phyloP scores from a whole-genome alignment of 768 basidiomycete genomes.

The Boletus edulis region DNA sequence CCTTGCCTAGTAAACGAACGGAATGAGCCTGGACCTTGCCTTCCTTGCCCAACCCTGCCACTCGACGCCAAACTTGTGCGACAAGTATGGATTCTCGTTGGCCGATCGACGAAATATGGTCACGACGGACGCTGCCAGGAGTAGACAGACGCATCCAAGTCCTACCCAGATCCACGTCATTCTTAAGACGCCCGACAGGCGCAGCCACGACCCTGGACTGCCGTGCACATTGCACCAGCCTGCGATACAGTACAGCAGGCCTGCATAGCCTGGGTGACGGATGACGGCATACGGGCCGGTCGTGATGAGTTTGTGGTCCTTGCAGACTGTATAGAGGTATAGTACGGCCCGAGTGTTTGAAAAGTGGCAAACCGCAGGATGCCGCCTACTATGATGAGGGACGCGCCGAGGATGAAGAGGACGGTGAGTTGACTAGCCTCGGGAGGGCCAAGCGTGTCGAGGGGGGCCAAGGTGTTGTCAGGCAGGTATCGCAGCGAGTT shows the following conservation, averaged over 20 bases:
- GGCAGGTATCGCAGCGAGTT: neutral
- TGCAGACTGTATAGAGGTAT: slow-evolving; percentile 18
- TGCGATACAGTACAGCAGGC: neutral
- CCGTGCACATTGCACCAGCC: neutral
- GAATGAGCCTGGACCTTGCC: slow-evolving; percentile 8
- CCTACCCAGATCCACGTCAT: neutral
- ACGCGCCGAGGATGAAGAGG: slow-evolving; percentile 5
- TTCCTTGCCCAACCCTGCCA: slow-evolving; percentile 21
- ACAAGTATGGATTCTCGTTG: slow-evolving; percentile 21
- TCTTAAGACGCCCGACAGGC: neutral
- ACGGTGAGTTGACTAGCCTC: neutral
- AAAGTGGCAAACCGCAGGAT: slow-evolving; percentile 5
- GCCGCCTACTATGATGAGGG: slow-evolving; percentile 1
- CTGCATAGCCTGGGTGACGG: slow-evolving; percentile 29
- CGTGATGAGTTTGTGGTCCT: slow-evolving; percentile 24
- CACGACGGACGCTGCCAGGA: neutral
- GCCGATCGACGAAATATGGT: slow-evolving; percentile 15
- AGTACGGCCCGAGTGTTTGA: slow-evolving; percentile 18
- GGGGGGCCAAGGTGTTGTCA: neutral
- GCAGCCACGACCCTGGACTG: slow-evolving; percentile 1
- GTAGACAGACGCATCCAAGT: neutral
- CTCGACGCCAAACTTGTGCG: slow-evolving; percentile 13
- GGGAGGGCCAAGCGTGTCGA: slow-evolving; percentile 6
- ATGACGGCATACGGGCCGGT: slow-evolving; percentile 25
- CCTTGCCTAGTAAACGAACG: neutral